A percentile compares a stretch with the other conserved stretches of the same genome.
These are phyloP conservation scores for Fusarium austroafricanum DNA, from an alignment of 2,329 filamentous ascomycete genomes.

Conservation along the genomic window DNA sequence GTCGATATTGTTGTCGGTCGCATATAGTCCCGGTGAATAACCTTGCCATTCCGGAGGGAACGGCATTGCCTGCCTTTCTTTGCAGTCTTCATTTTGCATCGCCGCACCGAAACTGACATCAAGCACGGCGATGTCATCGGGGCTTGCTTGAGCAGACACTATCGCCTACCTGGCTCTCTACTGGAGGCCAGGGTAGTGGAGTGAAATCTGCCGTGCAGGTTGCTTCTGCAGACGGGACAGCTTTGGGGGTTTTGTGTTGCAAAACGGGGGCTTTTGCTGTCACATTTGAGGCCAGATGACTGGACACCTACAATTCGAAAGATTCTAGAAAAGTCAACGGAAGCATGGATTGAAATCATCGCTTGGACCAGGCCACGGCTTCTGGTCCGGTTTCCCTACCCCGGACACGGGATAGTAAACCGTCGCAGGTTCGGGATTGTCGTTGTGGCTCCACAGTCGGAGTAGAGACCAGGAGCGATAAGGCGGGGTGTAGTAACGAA, in stretches of 20 bases:
- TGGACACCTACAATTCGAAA: slow-evolving; percentile 2
- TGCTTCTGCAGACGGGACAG: neutral
- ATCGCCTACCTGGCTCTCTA: slow-evolving; percentile 24
- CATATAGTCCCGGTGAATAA: slow-evolving; percentile 23
- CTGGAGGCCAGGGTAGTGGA: slow-evolving; percentile 19
- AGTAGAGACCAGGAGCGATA: slow-evolving; percentile 21
- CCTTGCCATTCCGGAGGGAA: slow-evolving; percentile 28
- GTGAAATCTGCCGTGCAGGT: slow-evolving; percentile 1
- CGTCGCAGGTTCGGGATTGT: slow-evolving; percentile 37
- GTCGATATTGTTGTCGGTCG: neutral
- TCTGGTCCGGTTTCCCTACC: slow-evolving; percentile 31
- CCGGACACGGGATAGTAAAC: slow-evolving; percentile 35
- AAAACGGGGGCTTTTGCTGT: neutral
- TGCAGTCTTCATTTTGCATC: slow-evolving; percentile 43
- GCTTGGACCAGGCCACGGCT: slow-evolving; percentile 25
- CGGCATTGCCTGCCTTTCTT: slow-evolving; percentile 30
- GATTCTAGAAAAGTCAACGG: slow-evolving; percentile 16
- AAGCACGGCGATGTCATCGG: slow-evolving; percentile 38
- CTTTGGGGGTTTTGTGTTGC: slow-evolving; percentile 1
- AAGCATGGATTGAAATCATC: slow-evolving; percentile 32
- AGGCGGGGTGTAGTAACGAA: slow-evolving; percentile 25
- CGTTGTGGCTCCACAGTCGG: slow-evolving; percentile 36
- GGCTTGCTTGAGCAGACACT: slow-evolving; percentile 29
- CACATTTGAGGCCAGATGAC: slow-evolving; percentile 12
- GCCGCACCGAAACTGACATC: slow-evolving; percentile 38